These are phyloP conservation scores for Fusarium sp. DNA, from an alignment of 2,329 filamentous ascomycete species.

Conservation along the genomic window DNA sequence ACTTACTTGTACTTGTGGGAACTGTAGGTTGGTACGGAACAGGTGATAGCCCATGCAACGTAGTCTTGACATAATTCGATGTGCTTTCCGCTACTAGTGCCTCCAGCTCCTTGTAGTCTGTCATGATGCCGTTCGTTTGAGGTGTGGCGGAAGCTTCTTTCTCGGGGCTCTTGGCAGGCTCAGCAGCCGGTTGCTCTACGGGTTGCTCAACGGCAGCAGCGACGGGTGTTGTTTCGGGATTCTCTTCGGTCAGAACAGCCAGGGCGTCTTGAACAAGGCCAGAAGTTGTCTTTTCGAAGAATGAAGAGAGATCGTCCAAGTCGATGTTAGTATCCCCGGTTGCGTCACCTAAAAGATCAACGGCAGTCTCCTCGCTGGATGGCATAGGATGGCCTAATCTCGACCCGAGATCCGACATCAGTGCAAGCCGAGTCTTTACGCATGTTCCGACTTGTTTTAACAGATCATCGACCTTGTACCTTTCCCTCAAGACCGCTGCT, in stretches of 20 bases:
- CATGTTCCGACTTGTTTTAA: conserved; percentile 49
- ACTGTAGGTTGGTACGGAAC: conserved; percentile 55
- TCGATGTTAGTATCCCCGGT: conserved; percentile 48
- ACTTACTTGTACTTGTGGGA: conserved; percentile 51
- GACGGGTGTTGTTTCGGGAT: conserved; percentile 26
- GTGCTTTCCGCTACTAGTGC: conserved; percentile 57
- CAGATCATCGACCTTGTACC: conserved; percentile 53
- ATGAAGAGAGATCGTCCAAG: conserved; percentile 53
- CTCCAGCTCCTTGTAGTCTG: conserved; percentile 55
- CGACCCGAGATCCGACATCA: conserved; percentile 47
- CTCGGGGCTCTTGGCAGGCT: conserved; percentile 41
- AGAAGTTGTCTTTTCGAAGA: conserved; percentile 55
- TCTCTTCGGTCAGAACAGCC: conserved; percentile 49
- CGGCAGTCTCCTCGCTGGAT: conserved; percentile 39
- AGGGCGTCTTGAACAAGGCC: conserved; percentile 54
- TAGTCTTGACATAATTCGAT: conserved; percentile 56
- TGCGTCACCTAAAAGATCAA: conserved; percentile 43
- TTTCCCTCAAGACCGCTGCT: conserved; percentile 47
- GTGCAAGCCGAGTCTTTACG: conserved; percentile 47
- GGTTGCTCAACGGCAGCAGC: conserved; percentile 35
- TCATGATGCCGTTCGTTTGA: conserved; percentile 47
- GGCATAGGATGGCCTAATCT: conserved; percentile 51
- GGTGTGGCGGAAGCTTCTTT: conserved; percentile 37
- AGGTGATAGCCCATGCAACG: conserved; percentile 54
- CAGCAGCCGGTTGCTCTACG: conserved; percentile 1